Percentiles rank a stretch among this genome's conserved stretches.
Evolutionary conservation across 331 rosid species (phyloP).

Genomic region (Malus hybrid): DNA sequence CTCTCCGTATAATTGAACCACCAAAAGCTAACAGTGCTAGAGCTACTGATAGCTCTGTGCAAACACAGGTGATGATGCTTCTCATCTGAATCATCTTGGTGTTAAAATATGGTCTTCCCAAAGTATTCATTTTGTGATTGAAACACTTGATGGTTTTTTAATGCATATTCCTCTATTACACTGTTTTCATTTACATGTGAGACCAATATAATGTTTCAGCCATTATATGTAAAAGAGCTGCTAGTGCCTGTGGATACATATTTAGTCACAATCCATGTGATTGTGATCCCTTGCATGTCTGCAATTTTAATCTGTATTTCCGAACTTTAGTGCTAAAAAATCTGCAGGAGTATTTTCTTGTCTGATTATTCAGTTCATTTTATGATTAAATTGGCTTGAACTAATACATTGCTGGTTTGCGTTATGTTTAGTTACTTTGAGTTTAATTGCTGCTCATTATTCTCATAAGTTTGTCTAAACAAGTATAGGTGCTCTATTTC

Average conservation of each 20-base stretch:
- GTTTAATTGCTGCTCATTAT: not conserved
- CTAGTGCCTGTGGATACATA: not conserved
- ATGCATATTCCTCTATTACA: no score
- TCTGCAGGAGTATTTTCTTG: not conserved
- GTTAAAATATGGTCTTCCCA: not conserved
- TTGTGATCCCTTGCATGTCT: not conserved
- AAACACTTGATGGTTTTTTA: no score
- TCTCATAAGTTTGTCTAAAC: not conserved
- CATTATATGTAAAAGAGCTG: not conserved
- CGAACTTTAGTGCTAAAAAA: not conserved
- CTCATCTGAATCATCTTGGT: not conserved
- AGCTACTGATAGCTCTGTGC: slow-evolving; percentile 38
- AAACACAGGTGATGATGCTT: slow-evolving; percentile 56
- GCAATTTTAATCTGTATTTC: not conserved
- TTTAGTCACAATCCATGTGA: not conserved
- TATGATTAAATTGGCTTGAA: not conserved
- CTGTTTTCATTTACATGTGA: not conserved
- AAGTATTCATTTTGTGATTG: no score
- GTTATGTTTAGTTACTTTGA: not conserved
- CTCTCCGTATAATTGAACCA: slow-evolving; percentile 92
- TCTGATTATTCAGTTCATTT: not conserved
- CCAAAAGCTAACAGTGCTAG: slow-evolving; percentile 62
- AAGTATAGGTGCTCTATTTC: not conserved
- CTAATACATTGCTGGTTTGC: not conserved
- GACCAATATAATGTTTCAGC: not conserved